phyloP scores from a whole-genome alignment of 2,329 filamentous ascomycete genomes.

The Clonostachys rosea region DNA sequence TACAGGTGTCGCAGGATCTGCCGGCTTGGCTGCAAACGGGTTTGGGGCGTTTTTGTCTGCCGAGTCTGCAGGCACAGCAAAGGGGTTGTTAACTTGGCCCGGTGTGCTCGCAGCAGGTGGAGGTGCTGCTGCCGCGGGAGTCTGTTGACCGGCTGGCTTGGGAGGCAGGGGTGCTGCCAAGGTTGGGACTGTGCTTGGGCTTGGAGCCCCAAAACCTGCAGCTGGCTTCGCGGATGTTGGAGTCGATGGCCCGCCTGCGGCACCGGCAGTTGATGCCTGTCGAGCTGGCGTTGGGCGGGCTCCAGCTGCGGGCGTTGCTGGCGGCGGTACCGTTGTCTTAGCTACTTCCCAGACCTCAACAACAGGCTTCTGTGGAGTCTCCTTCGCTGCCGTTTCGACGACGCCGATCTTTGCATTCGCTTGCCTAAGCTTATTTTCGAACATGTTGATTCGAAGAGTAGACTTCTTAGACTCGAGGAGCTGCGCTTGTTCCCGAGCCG shows the following conservation, averaged over 20 bases:
- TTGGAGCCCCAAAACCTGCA: too few relatives aligned
- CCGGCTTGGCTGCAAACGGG: conserved; percentile 1
- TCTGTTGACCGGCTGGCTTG: conserved; percentile 28
- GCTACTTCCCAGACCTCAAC: conserved; percentile 82
- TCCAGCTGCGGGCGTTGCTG: conserved; percentile 12
- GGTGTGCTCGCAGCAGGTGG: conserved; percentile 3
- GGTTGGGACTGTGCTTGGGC: too few relatives aligned
- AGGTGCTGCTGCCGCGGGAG: conserved; percentile 10
- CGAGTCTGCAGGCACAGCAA: conserved; percentile 1
- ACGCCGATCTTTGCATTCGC: conserved; percentile 70
- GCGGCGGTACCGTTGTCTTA: conserved; percentile 37
- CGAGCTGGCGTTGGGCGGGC: conserved; percentile 10
- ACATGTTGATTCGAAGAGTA: conserved; percentile 72
- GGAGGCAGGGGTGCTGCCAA: conserved; percentile 1
- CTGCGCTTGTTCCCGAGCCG: conserved; percentile 58
- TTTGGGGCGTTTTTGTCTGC: background rate
- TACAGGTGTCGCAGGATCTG: conserved; percentile 1
- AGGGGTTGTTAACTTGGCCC: conserved; percentile 9
- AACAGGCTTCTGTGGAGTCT: conserved; percentile 81
- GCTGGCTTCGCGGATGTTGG: background rate
- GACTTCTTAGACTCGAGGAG: conserved; percentile 73
- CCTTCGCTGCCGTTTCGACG: conserved; percentile 75
- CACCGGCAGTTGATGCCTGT: conserved; percentile 11
- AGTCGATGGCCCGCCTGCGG: conserved; percentile 9
- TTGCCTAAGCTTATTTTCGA: conserved; percentile 61